Percentiles rank a stretch among this genome's conserved stretches.
Conservation (phyloP, 1,139 yeast genomes). For the Yamadazyma diddensiae region DNA sequence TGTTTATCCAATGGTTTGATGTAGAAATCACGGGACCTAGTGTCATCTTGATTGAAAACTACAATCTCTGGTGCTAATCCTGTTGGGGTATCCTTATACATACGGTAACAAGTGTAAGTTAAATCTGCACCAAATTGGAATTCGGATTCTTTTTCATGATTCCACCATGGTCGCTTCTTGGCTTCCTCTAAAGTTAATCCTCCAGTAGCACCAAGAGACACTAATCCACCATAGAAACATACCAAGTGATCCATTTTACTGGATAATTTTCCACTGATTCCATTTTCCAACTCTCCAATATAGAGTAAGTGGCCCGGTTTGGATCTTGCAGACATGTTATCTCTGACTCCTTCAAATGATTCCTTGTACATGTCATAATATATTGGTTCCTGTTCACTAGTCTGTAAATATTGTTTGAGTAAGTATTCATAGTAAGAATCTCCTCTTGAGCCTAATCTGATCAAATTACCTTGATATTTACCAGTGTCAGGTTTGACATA, state of each 20-base stretch:
- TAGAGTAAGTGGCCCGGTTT: constrained; percentile 62
- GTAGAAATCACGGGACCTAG: constrained; percentile 48
- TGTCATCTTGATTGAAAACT: constrained; percentile 55
- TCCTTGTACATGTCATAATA: constrained; percentile 76
- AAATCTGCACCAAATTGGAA: constrained; percentile 71
- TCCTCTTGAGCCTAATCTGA: constrained; percentile 86
- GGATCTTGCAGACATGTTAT: constrained; percentile 60
- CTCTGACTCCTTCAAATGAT: constrained; percentile 67
- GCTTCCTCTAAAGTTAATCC: constrained; percentile 57
- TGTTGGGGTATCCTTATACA: constrained; percentile 66
- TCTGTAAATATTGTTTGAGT: constrained; percentile 81
- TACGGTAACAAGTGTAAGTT: constrained; percentile 77
- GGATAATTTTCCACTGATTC: constrained; percentile 58
- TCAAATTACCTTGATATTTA: constrained; percentile 56
- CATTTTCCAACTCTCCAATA: constrained; percentile 76
- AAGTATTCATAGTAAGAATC: constrained; percentile 92
- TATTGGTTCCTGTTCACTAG: constrained; percentile 57
- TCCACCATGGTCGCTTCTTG: constrained; percentile 33
- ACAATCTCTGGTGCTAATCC: constrained; percentile 91
- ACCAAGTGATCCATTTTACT: constrained; percentile 92
- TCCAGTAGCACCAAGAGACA: constrained; percentile 83
- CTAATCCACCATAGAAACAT: constrained; percentile 87
- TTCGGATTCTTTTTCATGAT: constrained; percentile 43
- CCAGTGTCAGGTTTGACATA: constrained; percentile 77
- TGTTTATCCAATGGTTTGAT: constrained; percentile 75